These are phyloP conservation scores for Arthrobotrys sinensis DNA, from an alignment of 2,329 filamentous ascomycete species.

Conservation along the genomic window DNA sequence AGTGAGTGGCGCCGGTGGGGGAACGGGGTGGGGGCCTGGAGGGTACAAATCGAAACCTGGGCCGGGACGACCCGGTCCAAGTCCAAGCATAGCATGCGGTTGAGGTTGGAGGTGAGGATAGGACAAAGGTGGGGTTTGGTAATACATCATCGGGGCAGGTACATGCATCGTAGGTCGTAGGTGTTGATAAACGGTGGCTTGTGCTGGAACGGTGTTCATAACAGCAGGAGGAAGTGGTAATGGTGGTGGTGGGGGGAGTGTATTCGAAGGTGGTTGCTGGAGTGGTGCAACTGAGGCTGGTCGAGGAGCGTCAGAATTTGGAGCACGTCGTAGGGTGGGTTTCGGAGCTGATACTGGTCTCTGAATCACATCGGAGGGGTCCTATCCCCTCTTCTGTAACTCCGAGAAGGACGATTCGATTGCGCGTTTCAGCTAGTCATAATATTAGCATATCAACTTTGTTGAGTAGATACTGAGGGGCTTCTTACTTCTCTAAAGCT, in stretches of 20 bases:
- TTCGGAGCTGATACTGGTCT: slow-evolving; percentile 23
- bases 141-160: not conserved
- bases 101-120: not conserved
- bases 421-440: slow-evolving; percentile 60
- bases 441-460: slow-evolving; percentile 3
- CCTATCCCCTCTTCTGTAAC: slow-evolving; percentile 61
- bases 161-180: not conserved
- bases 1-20: not conserved
- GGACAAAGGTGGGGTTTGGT: not conserved
- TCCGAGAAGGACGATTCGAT: slow-evolving; percentile 62
- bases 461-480: not conserved
- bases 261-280: not conserved
- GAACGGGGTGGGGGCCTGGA: not conserved
- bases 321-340: not conserved
- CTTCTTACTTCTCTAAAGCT: slow-evolving; percentile 86
- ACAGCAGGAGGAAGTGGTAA: not conserved
- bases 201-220: no score
- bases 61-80: not conserved
- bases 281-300: not conserved
- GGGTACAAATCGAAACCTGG: not conserved
- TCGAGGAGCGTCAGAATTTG: not conserved
- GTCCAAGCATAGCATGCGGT: not conserved
- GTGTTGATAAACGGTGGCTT: not conserved
- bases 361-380: slow-evolving; percentile 44
- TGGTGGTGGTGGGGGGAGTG: slow-evolving; percentile 9